Evolutionary conservation across 2,329 filamentous ascomycete genomes (phyloP), one percentile per base, ranked within the genome.

Genomic region (Blastomyces parvus): DNA sequence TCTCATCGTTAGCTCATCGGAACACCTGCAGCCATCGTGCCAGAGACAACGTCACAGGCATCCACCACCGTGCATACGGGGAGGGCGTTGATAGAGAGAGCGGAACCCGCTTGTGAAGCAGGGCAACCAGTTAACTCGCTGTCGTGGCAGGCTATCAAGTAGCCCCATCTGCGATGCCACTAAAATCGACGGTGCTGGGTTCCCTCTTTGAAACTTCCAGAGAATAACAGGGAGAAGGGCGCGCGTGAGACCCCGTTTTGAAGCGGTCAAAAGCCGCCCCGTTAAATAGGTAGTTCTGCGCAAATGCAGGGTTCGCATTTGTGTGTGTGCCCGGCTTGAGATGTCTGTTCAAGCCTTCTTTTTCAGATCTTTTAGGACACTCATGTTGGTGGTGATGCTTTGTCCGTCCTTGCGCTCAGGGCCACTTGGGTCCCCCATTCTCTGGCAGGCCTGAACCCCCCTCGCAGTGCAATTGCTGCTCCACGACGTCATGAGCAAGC

Each of bases 91-190:
- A 62, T 44, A 62, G n/a, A 38, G 62, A 38, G 36, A 25, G 55
- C 33, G 19, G 36, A 53, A 27, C 46, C 27, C 3, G n/a, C 44
- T 53, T 42, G 46, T 38, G 57, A 63, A 62, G 61, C 63, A 64
- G 59, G 64, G 64, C 64, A 62, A 61, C 64, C 64, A 65, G 64
- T 65, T 25, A 58, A 33, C 27, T 30, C 58, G 60, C 60, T 66
- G 61, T 66, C 63, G 64, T 66, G 64, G 62, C 64, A 63, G 58
- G 55, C 59, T 46, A 59, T 40, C 36, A 60, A 63, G 61, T 61
- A 50, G 60, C 48, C 63, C 56, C 61, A 59, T 42, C 50, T 52
- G 44, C 55, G 22, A 59, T 44, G n/a, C 30, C 57, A 56, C 60
- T 40, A 40, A 42, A 44, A 19, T 19, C 6, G 19, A 40, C 53